Conservation (phyloP, 345 rosid genomes). For the Diplotaxis tenuifolia region DNA sequence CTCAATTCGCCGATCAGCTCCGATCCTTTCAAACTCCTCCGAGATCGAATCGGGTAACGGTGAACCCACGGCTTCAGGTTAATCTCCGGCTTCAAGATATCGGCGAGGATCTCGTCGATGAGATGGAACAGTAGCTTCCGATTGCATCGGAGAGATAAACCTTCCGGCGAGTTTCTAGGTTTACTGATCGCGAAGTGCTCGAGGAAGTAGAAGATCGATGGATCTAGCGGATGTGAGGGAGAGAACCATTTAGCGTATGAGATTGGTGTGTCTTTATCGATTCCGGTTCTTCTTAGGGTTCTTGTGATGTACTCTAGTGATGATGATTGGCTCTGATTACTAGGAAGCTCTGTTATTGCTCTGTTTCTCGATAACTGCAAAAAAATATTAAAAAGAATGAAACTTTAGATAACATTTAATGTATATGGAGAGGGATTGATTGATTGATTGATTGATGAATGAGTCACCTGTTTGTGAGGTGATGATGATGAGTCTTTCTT, state of each 20-base stretch:
- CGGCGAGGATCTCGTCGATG: constrained; percentile 60
- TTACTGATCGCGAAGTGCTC: constrained; percentile 39
- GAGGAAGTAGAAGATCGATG: constrained; percentile 62
- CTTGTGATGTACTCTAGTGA: constrained; percentile 58
- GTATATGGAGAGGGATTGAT: constrained; percentile 8
- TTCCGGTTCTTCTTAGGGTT: constrained; percentile 51
- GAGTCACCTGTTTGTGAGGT: constrained; percentile 41
- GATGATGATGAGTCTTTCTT: constrained; percentile 53
- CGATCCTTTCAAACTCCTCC: constrained; percentile 33
- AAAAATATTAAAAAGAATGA: not conserved
- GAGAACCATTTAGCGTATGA: constrained; percentile 60
- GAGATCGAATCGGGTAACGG: not conserved
- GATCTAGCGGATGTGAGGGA: constrained; percentile 63
- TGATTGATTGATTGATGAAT: too few relatives aligned
- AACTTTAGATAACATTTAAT: not conserved
- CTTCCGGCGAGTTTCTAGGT: constrained; percentile 7
- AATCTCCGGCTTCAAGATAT: constrained; percentile 52
- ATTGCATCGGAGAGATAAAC: constrained; percentile 50
- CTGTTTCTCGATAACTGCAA: constrained; percentile 43
- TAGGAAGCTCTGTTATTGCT: constrained; percentile 54
- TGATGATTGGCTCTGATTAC: constrained; percentile 51
- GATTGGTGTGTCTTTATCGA: constrained; percentile 49
- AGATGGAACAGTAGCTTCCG: constrained; percentile 65
- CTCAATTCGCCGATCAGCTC: constrained; percentile 42
- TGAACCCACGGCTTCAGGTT: constrained; percentile 51